A percentile compares a stretch with the other conserved stretches of the same genome.
phyloP scores from a whole-genome alignment of 306 rosid genomes.

The Sindora glabra region DNA sequence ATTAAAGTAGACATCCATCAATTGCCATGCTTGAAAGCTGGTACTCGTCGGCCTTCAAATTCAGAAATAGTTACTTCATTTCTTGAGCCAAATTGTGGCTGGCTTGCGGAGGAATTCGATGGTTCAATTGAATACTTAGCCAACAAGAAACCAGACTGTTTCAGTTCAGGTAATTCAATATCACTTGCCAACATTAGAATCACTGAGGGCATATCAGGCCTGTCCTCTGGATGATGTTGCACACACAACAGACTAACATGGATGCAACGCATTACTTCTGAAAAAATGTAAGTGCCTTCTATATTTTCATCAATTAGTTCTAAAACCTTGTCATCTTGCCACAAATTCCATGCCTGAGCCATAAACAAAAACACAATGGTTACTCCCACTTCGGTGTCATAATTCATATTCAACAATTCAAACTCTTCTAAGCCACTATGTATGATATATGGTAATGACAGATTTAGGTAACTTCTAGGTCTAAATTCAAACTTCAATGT shows the following conservation, averaged over 20 bases:
- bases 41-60: not conserved
- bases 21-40: no score
- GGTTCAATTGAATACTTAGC: not conserved
- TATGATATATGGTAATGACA: not conserved
- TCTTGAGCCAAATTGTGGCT: conserved; percentile 14
- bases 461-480: no score
- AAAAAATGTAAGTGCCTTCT: not conserved
- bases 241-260: conserved; percentile 31
- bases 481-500: no score
- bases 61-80: not conserved
- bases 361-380: not conserved
- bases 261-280: conserved; percentile 24
- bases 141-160: conserved; percentile 21
- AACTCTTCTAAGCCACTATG: no score
- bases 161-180: conserved; percentile 10
- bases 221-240: conserved; percentile 16
- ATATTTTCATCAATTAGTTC: conserved; percentile 19
- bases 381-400: no score
- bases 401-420: no score
- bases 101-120: not conserved
- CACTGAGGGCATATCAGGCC: not conserved
- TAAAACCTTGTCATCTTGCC: conserved; percentile 21
- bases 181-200: conserved; percentile 23
- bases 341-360: conserved; percentile 38
- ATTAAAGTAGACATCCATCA: no score